These are phyloP conservation scores for Chloromonas sp. DNA, from an alignment of 163 green algal genomes.

Conservation along the genomic window DNA sequence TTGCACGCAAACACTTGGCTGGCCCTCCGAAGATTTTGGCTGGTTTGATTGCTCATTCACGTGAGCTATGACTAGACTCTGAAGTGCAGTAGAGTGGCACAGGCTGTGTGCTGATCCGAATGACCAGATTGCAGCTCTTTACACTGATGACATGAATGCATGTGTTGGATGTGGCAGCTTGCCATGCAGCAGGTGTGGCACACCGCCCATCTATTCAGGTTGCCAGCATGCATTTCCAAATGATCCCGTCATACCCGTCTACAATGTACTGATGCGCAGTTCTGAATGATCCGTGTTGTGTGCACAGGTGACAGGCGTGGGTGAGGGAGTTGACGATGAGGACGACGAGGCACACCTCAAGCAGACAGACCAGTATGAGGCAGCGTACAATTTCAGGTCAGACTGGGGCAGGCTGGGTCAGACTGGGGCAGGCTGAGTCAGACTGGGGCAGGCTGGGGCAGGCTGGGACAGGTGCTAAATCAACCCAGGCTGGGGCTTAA, in stretches of 20 bases:
- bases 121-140: no score
- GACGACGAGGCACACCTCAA: conserved; percentile 79
- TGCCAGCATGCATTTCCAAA: neutral
- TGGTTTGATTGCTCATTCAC: no score
- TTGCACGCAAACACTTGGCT: neutral
- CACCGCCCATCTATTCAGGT: neutral
- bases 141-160: no score
- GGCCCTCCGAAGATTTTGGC: no score
- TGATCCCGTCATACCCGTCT: neutral
- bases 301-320: conserved; percentile 13
- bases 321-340: conserved; percentile 39
- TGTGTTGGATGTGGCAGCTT: neutral
- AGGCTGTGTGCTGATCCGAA: no score
- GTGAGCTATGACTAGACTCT: no score
- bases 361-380: conserved; percentile 79
- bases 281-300: neutral
- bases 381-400: conserved; percentile 88
- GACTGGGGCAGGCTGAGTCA: no score
- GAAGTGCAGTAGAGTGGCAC: no score
- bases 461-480: no score
- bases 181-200: neutral
- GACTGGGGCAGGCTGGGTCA: neutral
- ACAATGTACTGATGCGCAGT: neutral
- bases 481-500: no score
- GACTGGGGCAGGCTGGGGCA: no score